Base-by-base conservation (phyloP, 352 stramenopile genomes). In the Bremia lactucae region DNA sequence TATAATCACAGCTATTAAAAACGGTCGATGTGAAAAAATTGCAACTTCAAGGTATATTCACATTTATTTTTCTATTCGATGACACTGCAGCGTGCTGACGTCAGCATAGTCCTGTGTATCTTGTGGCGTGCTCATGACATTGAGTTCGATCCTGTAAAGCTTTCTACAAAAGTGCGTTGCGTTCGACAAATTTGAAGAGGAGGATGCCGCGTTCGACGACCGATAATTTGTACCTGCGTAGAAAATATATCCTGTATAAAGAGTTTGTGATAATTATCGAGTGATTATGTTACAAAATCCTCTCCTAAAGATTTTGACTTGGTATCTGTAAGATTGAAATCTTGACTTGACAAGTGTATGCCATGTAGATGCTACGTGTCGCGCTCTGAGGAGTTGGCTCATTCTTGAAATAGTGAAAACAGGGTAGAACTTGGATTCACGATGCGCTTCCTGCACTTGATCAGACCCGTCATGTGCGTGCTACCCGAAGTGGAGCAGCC, bases 381-480 rank as follows among this genome's bases (percentile, higher is more conserved):
- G 47, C 43, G 26, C 41, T 51, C 24, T 57, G 46, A 38, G 36
- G 29, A 51, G 59, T 36, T 45, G 20, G n/a, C 42, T 65, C 55
- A 69, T 65, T 70, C 55, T 49, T 20, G 35, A 63, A 62, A 62
- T 55, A 51, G 31, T 43, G 14, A 16, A 7, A 43, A 42, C 13
- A 31, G 37, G 14, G 16, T 46, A n/a, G n/a, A 24, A 5, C 21
- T 46, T 5, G 16, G 25, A 39, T 36, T 40, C 42, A 59, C 11
- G n/a, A 63, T 98, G 95, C 91, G 95, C 64, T 98, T 98, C 71
- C 72, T 98, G 52, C 94, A 98, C 67, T 69, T 98, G 60, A 97
- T 98, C 55, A 93, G 95, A 54, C 95, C 95, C 55, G 94, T 98
- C 36, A 97, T 98, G 92, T 97, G 87, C 79, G 83, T 98, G 62